Percentiles rank a stretch among this genome's conserved stretches.
These are phyloP conservation scores for Picea abies DNA, from an alignment of 83 land plant genomes.

Conservation along the genomic window DNA sequence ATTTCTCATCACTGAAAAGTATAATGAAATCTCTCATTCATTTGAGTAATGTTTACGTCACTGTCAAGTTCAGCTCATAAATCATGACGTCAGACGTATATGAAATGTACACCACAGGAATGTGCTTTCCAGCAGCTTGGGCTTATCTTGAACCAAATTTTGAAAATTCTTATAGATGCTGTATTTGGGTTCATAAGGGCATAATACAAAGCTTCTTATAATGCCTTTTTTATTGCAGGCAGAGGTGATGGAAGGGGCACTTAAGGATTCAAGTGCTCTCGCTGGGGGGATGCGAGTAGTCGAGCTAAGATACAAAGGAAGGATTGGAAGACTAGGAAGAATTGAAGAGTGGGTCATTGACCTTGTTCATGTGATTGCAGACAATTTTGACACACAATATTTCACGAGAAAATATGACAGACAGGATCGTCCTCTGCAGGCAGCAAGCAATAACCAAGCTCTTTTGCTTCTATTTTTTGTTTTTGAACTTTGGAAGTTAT, in stretches of 20 bases:
- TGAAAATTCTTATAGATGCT: too few relatives aligned
- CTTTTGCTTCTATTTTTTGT: not conserved
- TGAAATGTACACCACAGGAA: too few relatives aligned
- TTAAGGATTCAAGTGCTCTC: constrained; percentile 14
- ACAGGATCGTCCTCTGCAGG: constrained; percentile 2
- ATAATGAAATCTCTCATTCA: too few relatives aligned
- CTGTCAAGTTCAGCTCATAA: too few relatives aligned
- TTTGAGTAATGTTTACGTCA: too few relatives aligned
- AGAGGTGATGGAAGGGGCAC: constrained; percentile 21
- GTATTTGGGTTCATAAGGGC: too few relatives aligned
- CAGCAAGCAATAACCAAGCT: not conserved
- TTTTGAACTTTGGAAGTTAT: not conserved
- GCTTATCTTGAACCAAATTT: too few relatives aligned
- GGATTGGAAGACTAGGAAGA: constrained; percentile 5
- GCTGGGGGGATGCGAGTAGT: constrained; percentile 23
- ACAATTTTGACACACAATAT: constrained; percentile 26
- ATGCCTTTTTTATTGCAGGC: constrained; percentile 9
- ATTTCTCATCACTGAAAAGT: too few relatives aligned
- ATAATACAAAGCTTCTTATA: not conserved
- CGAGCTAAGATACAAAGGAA: constrained; percentile 24
- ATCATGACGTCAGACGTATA: too few relatives aligned
- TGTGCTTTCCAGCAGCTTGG: too few relatives aligned
- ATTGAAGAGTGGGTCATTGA: constrained; percentile 19
- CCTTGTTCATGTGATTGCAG: constrained; percentile 17
- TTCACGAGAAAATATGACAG: constrained; percentile 16